phyloP scores from a whole-genome alignment of 208 protist genomes.

The Trypanosoma cruzi region DNA sequence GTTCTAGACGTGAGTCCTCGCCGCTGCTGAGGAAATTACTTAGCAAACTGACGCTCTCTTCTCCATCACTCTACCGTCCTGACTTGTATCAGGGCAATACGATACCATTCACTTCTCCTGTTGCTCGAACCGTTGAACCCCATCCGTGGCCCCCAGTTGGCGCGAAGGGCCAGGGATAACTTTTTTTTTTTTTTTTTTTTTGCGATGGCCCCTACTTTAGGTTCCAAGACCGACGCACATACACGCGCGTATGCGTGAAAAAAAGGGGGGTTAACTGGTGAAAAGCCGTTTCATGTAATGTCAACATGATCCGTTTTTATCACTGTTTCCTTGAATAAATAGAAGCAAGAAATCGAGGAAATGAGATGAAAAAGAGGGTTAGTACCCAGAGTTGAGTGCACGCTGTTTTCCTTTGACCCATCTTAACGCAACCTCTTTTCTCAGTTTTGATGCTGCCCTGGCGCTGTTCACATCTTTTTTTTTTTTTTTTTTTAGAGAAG shows the following conservation, averaged over 20 bases:
- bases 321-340: too few relatives aligned
- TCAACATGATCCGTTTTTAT: too few relatives aligned
- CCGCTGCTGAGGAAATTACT: conserved; percentile 24
- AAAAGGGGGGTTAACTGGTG: neutral
- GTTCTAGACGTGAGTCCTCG: conserved; percentile 5
- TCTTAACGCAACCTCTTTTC: conserved; percentile 1
- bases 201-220: neutral
- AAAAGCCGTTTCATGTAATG: too few relatives aligned
- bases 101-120: neutral
- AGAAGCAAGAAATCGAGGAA: too few relatives aligned
- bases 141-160: neutral
- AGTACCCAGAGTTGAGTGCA: neutral
- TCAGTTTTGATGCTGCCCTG: neutral
- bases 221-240: neutral
- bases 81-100: conserved; percentile 29
- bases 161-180: neutral
- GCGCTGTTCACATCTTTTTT: neutral
- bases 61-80: conserved; percentile 18
- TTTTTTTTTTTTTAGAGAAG: conserved; percentile 7
- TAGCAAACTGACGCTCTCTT: conserved; percentile 17
- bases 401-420: neutral
- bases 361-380: neutral
- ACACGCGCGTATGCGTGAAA: neutral
- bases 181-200: conserved; percentile 5
- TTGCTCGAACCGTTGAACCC: neutral